These are phyloP conservation scores for Picochlorum sp. DNA, from an alignment of 139 green algal genomes.

Conservation along the genomic window DNA sequence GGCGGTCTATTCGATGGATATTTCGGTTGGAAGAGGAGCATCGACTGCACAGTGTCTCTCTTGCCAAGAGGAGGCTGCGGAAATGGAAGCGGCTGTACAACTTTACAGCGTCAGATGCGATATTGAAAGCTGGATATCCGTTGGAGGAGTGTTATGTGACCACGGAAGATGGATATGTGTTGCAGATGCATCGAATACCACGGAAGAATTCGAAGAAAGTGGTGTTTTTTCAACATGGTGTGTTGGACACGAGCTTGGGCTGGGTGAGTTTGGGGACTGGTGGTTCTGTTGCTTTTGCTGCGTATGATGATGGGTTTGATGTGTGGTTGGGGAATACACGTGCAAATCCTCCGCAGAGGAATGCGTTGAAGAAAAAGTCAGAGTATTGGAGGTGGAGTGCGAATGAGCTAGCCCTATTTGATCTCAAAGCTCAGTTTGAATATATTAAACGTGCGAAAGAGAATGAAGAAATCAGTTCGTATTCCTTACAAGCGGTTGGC, in stretches of 20 bases:
- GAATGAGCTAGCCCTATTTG: constrained; percentile 73
- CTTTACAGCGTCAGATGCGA: constrained; percentile 34
- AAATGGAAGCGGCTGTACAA: constrained; percentile 25
- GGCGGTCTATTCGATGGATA: constrained; percentile 26
- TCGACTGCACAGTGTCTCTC: background rate
- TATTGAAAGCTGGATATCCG: constrained; percentile 53
- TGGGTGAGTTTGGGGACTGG: constrained; percentile 56
- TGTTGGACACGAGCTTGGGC: constrained; percentile 85
- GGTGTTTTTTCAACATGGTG: constrained; percentile 82
- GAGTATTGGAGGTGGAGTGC: constrained; percentile 80
- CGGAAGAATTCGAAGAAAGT: constrained; percentile 39
- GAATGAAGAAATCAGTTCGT: constrained; percentile 22
- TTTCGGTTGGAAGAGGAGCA: constrained; percentile 18
- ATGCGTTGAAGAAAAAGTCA: constrained; percentile 34
- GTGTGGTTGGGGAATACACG: constrained; percentile 88
- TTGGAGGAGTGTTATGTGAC: constrained; percentile 61
- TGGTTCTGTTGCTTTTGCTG: constrained; percentile 73
- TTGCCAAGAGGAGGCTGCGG: background rate
- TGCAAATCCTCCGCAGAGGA: constrained; percentile 63
- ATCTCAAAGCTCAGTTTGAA: constrained; percentile 56
- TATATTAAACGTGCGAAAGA: constrained; percentile 79
- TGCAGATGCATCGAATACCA: constrained; percentile 78
- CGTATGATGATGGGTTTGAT: constrained; percentile 84
- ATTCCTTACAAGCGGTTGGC: constrained; percentile 43
- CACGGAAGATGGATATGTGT: constrained; percentile 74